Base-by-base conservation (phyloP, 208 protist genomes). In the Naegleria fowleri region DNA sequence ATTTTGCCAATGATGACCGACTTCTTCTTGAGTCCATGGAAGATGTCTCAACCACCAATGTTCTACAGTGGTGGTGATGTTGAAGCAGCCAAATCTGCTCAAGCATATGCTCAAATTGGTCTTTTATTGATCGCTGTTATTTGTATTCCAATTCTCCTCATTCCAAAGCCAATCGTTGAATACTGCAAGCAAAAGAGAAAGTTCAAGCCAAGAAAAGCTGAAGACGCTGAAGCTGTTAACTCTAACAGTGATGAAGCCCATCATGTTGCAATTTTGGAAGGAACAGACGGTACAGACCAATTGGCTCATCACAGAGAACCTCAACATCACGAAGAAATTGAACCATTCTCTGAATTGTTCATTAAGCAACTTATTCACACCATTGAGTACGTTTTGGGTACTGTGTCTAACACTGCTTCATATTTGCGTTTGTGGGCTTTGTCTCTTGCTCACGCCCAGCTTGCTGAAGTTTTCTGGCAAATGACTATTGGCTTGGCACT, bases 391-490 rank as follows among this genome's bases (percentile, higher is more conserved):
- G 96, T 99, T 52, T 96, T 99, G 0, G 98, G 98, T 38, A 97
- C 95, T 92, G 97, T 99, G 83, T 99, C 99, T 13, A 99, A 99
- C 95, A 99, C 99, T 38, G 99, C 99, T 9, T 99, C 98, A 19
- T 99, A 99, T 93, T 95, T 99, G 11, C 97, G 99, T 95, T 96
- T 99, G n/a, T 99, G 99, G 99, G 99, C 99, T 33, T 96, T 99
- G 15, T 99, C 98, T 3, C 95, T 99, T 7, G 99, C 99, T 25
- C 99, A 99, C 95, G 98, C 98, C 83, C 96, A 98, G 94, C 94
- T 98, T 16, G 96, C 95, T 0, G 96, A 98, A 85, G 97, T 98
- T 22, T 97, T 97, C 90, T 97, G 95, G 93, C 91, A 94, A 84
- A 55, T 90, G 51, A 90, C 95, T 7, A 83, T 95, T 0, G 40